Evolutionary conservation across 805 yeast species (phyloP).

Genomic region (Candida rishiriensis): DNA sequence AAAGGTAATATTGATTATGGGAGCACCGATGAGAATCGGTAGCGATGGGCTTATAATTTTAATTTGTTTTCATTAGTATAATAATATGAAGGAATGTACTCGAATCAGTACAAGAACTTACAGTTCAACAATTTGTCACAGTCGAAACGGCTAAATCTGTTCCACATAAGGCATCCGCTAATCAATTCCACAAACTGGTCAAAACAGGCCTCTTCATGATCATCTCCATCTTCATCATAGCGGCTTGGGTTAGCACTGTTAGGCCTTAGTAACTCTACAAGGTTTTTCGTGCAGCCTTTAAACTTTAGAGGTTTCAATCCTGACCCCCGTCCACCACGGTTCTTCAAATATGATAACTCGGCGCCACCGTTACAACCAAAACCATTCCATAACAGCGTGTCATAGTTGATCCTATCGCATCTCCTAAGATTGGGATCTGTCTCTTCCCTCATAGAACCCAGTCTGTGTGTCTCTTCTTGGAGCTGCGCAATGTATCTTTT

Average conservation of each 20-base stretch:
- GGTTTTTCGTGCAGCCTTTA: neutral
- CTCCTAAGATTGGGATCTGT: neutral
- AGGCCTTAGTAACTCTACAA: neutral
- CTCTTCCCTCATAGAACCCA: slow-evolving; percentile 22
- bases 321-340: neutral
- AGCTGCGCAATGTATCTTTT: slow-evolving; percentile 35
- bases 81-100: no score
- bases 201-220: neutral
- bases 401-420: slow-evolving; percentile 12
- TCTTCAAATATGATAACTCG: slow-evolving; percentile 13
- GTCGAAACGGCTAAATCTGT: neutral
- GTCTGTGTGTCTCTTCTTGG: slow-evolving; percentile 33
- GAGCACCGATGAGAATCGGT: no score
- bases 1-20: no score
- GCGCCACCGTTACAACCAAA: slow-evolving; percentile 30
- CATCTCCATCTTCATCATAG: neutral
- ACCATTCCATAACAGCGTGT: slow-evolving; percentile 34
- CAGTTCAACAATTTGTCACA: neutral
- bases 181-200: neutral
- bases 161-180: neutral
- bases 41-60: no score
- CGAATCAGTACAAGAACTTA: no score
- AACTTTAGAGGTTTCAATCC: no score
- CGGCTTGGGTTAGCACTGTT: neutral
- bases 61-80: no score